A percentile compares a stretch with the other conserved stretches of the same genome.
phyloP scores from a whole-genome alignment of 768 basidiomycete genomes.

The Albatrellus ellisii region DNA sequence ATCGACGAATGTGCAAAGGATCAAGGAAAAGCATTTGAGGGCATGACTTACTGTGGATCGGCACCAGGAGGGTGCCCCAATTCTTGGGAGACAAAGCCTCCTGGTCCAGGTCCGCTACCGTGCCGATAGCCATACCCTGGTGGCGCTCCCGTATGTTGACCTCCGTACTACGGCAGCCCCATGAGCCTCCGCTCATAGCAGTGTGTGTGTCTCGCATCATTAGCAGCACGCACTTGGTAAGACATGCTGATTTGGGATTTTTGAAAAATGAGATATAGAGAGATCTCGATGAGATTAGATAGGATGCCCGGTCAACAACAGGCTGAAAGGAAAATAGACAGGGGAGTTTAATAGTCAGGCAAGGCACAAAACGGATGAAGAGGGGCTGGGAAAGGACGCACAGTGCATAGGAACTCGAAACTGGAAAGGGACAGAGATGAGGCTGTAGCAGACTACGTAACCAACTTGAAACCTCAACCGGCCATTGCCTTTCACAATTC shows the following conservation, averaged over 20 bases:
- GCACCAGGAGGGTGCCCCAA: slow-evolving; percentile 47
- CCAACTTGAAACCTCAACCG: too few relatives aligned
- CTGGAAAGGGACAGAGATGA: too few relatives aligned
- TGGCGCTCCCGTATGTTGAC: slow-evolving; percentile 13
- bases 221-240: background rate
- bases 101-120: slow-evolving; percentile 17
- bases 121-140: background rate
- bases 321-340: too few relatives aligned
- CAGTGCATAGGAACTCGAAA: too few relatives aligned
- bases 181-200: slow-evolving; percentile 11
- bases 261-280: background rate
- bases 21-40: background rate
- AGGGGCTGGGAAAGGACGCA: too few relatives aligned
- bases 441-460: too few relatives aligned
- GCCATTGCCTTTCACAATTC: too few relatives aligned
- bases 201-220: too few relatives aligned
- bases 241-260: background rate
- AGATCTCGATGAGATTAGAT: background rate
- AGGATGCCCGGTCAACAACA: background rate
- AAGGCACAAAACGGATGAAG: too few relatives aligned
- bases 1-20: background rate
- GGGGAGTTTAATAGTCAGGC: too few relatives aligned
- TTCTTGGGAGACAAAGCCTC: slow-evolving; percentile 20
- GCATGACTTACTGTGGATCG: slow-evolving; percentile 54
- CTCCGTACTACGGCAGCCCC: slow-evolving; percentile 18